A percentile compares a stretch with the other conserved stretches of the same genome.
phyloP scores from a whole-genome alignment of 495 filamentous ascomycete species.

The Stereocaulon alpinum region DNA sequence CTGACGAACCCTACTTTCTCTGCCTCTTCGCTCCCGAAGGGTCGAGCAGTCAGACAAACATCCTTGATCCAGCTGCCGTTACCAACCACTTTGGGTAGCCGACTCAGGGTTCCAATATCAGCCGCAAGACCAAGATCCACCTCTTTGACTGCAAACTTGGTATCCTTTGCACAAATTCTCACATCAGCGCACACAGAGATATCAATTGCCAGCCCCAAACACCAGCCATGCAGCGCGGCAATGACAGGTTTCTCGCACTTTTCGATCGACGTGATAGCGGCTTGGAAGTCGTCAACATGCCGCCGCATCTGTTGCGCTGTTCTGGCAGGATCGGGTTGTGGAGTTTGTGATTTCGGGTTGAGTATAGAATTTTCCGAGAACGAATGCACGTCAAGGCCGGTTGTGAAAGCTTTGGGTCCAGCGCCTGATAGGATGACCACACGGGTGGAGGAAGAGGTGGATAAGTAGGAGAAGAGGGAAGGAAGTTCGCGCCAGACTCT shows the following conservation, averaged over 20 bases:
- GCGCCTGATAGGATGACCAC: conserved; percentile 73
- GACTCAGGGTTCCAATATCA: conserved; percentile 79
- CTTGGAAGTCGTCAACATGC: conserved; percentile 67
- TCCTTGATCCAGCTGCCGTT: conserved; percentile 82
- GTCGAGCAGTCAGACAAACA: conserved; percentile 64
- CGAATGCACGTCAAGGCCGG: conserved; percentile 60
- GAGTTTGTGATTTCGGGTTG: conserved; percentile 10
- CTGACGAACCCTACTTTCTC: conserved; percentile 74
- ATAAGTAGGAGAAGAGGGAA: conserved; percentile 62
- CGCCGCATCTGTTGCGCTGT: conserved; percentile 53
- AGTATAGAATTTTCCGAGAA: conserved; percentile 29
- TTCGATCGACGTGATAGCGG: conserved; percentile 64
- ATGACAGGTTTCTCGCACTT: conserved; percentile 91
- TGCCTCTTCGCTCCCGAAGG: conserved; percentile 74
- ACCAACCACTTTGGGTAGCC: conserved; percentile 76
- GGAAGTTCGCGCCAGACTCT: conserved; percentile 85
- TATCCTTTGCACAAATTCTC: conserved; percentile 54
- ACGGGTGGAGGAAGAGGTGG: conserved; percentile 59
- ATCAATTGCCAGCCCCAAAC: conserved; percentile 77
- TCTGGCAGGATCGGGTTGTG: conserved; percentile 48
- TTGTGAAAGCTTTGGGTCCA: conserved; percentile 74
- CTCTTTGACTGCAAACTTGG: conserved; percentile 76
- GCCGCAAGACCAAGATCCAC: conserved; percentile 92
- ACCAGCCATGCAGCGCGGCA: conserved; percentile 68
- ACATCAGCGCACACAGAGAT: conserved; percentile 70